phyloP scores from a whole-genome alignment of 2,329 filamentous ascomycete genomes.

The Aureobasidium vineae region DNA sequence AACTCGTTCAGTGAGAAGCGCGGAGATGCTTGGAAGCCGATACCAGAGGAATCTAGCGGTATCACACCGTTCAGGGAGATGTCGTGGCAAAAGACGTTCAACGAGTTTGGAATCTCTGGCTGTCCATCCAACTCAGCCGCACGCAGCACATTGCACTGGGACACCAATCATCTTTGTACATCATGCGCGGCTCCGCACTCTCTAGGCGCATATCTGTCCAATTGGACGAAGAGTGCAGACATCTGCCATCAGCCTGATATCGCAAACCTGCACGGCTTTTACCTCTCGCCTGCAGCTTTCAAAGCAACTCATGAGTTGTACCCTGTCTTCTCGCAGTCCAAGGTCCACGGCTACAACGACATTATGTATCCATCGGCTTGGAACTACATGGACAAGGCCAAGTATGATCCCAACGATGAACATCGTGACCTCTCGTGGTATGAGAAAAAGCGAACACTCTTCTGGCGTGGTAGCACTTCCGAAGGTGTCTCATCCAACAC shows the following conservation, averaged over 20 bases:
- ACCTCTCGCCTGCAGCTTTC: conserved; percentile 62
- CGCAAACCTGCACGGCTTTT: conserved; percentile 69
- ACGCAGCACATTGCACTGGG: conserved; percentile 60
- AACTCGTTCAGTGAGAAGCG: conserved; percentile 42
- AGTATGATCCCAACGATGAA: conserved; percentile 52
- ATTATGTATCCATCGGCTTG: conserved; percentile 68
- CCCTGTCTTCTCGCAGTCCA: conserved; percentile 74
- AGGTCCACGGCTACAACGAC: conserved; percentile 70
- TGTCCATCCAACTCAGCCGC: conserved; percentile 64
- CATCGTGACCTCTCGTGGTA: conserved; percentile 56
- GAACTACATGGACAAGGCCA: conserved; percentile 60
- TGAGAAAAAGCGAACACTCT: conserved; percentile 63
- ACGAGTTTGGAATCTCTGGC: conserved; percentile 47
- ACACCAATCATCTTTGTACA: conserved; percentile 63
- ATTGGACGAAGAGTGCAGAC: conserved; percentile 65
- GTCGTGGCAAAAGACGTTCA: conserved; percentile 43
- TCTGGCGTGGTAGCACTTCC: conserved; percentile 71
- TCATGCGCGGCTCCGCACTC: conserved; percentile 64
- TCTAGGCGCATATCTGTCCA: conserved; percentile 61
- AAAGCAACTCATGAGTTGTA: conserved; percentile 63
- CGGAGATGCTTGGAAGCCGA: conserved; percentile 41
- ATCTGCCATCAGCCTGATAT: conserved; percentile 77
- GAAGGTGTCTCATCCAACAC: conserved; percentile 51
- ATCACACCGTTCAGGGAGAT: conserved; percentile 35
- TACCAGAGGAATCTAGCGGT: conserved; percentile 33